Conservation (phyloP, 139 green algal species). For the Chlorella sp. region DNA sequence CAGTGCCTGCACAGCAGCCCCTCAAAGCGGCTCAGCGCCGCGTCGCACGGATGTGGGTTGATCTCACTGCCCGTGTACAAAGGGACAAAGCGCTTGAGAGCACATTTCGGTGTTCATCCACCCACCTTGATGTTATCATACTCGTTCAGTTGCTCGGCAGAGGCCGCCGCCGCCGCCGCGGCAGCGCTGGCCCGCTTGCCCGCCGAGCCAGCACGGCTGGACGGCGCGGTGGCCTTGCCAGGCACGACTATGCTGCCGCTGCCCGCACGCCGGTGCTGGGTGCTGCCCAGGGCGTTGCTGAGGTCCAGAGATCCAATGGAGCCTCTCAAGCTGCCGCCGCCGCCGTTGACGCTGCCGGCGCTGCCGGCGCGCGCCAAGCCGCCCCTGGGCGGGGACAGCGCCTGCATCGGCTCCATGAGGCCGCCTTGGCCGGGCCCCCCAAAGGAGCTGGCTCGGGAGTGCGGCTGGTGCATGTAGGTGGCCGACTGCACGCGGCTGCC, state of each 20-base stretch:
- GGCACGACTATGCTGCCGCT: background rate
- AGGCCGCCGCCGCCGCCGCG: background rate
- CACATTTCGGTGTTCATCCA: background rate
- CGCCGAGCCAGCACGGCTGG: background rate
- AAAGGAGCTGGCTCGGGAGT: background rate
- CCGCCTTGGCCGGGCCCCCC: background rate
- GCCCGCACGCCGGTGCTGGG: background rate
- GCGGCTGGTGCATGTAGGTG: background rate
- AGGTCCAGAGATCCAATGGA: background rate
- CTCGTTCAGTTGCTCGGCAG: conserved; percentile 18
- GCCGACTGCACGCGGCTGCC: conserved; percentile 24
- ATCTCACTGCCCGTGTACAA: too few relatives aligned
- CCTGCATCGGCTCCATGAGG: background rate
- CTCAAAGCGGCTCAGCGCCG: background rate
- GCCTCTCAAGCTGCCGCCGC: conserved; percentile 11
- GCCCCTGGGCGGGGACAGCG: background rate
- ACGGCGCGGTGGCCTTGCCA: background rate
- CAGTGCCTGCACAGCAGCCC: background rate
- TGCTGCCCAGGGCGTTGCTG: background rate
- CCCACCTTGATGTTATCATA: conserved; percentile 49
- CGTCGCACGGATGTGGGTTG: too few relatives aligned
- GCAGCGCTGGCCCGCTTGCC: background rate
- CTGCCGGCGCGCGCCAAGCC: background rate
- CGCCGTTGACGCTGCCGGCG: background rate
- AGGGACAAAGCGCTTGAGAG: background rate